Evolutionary conservation across 2,329 filamentous ascomycete genomes (phyloP).

Genomic region (Paramyrothecium roridum): DNA sequence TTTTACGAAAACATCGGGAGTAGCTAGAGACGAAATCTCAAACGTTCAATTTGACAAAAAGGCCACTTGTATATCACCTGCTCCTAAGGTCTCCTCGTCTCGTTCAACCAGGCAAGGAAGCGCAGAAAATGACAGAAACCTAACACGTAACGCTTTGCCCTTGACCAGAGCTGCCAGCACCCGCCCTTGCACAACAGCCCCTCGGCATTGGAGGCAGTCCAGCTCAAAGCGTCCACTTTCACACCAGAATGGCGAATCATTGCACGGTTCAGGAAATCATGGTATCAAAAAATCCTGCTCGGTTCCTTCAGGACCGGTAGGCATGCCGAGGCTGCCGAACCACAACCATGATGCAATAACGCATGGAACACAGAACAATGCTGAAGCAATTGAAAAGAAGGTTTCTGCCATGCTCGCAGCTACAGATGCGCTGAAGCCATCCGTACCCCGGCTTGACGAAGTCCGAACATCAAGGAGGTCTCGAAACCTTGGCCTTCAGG

Average conservation of each 20-base stretch:
- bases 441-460: conserved; percentile 6
- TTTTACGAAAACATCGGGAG: too few species aligned
- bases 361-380: conserved; percentile 3
- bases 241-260: conserved; percentile 7
- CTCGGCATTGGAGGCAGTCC: conserved; percentile 9
- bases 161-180: conserved; percentile 7
- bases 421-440: conserved; percentile 28
- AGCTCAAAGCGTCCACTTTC: conserved; percentile 11
- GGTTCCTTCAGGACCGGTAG: not conserved
- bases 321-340: not conserved
- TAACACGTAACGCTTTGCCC: not conserved
- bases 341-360: not conserved
- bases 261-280: conserved; percentile 16
- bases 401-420: conserved; percentile 32
- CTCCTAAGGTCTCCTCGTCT: too few species aligned
- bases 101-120: too few species aligned
- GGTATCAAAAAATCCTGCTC: not conserved
- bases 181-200: conserved; percentile 6
- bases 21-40: too few species aligned
- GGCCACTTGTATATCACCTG: too few species aligned
- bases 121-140: too few species aligned
- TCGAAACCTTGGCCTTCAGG: conserved; percentile 23
- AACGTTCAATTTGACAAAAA: too few species aligned
- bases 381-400: conserved; percentile 28
- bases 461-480: conserved; percentile 18